Base-by-base conservation (phyloP, 1,139 yeast genomes). In the Pichia sp. region DNA sequence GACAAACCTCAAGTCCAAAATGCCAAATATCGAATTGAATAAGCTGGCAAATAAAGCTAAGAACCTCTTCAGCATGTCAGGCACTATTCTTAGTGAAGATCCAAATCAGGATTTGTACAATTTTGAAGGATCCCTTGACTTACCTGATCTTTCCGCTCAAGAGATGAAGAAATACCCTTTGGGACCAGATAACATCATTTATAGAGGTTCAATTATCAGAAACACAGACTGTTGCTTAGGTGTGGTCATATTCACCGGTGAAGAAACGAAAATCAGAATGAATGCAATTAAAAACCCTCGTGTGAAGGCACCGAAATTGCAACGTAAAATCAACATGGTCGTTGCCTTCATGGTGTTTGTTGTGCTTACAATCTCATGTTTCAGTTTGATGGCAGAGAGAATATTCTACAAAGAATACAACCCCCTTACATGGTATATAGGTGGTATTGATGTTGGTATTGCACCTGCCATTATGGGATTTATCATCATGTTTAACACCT, bases 391-490 rank as follows among this genome's bases (percentile, higher is more conserved):
- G 72, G 96, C 84, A 0, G 80, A 87, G 51, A 65, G 82, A 35
- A 48, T 86, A 6, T 60, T 65, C 40, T 73, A 69, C 49, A 52
- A 60, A 6, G 54, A 58, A 18, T 63, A 66, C 26, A 60, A 64
- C 39, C 65, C 66, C 8, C 65, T 60, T 42, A 73, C 76, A 13
- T 88, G 97, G 97, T 93, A 87, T 53, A 59, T 87, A 19, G 62
- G 62, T 34, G 74, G 72, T 3, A 67, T 74, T 49, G 93, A 84
- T 50, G 95, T 79, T 0, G 94, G 95, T n/a, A 73, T 75, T 11
- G 93, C 94, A 2, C 83, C 96, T 2, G 85, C 94, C 1, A 68
- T 91, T 33, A 87, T 91, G 95, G 88, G 97, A 2, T 93, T 83
- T 57, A 81, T 93, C 46, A 91, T 93, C 64, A 88, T 93, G 97